Evolutionary conservation across 305 asterid species (phyloP), one percentile per base, ranked within the genome.

Genomic region (Nicotiana rustica): DNA sequence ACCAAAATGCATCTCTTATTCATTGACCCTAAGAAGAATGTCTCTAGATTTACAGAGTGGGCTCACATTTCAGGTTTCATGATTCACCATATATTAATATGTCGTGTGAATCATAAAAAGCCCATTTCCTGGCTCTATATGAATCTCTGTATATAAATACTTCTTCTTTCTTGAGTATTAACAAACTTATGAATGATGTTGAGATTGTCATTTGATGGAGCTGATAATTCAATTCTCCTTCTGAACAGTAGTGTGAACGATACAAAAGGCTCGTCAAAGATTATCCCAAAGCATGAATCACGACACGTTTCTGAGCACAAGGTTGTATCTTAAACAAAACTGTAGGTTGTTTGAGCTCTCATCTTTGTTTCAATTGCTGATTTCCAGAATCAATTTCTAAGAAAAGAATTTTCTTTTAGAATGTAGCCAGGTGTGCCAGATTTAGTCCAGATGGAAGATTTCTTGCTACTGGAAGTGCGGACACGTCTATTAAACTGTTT

Each of bases 391-490:
- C 79, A 84, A 78, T 65, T 79, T 66, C 71, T 62, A 25, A 13
- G 6, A 14, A 19, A 64, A 67, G 68, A 38, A 83, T 78, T 85
- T 35, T 25, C 77, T 76, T 55, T 76, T 75, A 94, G 98, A 93
- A 89, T 87, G 92, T 88, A 56, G 97, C 95, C 59, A 91, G 95
- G 87, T 94, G 97, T 85, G 98, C 97, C 85, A 93, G 93, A 87
- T 93, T 93, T 79, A 94, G 98, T 84, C 95, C 93, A 38, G 98
- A 94, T 88, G 97, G 98, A 86, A 92, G 93, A 88, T 91, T 90
- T 89, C 90, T 94, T 89, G 98, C 98, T 47, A 90, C 97, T 80
- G 98, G 94, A 82, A 94, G 97, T 85, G 94, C 97, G 64, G 98
- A 94, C 88, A 87, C 97, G 60, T 93, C 98, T 77, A 91, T 94